Evolutionary conservation across 768 basidiomycete species (phyloP).

Genomic region (Hygrophorus russula): DNA sequence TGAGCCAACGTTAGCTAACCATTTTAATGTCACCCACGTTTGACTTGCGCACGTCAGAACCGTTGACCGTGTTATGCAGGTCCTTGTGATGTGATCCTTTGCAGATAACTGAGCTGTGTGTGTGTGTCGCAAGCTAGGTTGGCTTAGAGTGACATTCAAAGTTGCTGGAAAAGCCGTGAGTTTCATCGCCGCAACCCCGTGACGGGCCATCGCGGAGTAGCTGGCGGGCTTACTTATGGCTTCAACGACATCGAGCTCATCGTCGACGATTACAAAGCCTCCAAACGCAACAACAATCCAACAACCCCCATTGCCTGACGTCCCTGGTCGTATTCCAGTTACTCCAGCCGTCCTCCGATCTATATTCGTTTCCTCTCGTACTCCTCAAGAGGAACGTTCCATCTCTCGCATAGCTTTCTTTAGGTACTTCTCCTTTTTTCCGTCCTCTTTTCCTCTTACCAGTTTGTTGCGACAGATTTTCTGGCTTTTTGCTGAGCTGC

Average conservation of each 20-base stretch:
- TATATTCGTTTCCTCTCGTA: conserved; percentile 80
- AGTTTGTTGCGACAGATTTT: conserved; percentile 38
- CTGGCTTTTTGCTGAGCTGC: conserved; percentile 76
- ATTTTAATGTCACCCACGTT: too few relatives aligned
- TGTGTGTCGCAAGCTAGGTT: background rate
- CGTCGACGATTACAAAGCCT: conserved; percentile 30
- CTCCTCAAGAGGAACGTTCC: conserved; percentile 70
- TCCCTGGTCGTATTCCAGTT: conserved; percentile 61
- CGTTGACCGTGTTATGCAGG: too few relatives aligned
- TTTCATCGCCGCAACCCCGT: too few relatives aligned
- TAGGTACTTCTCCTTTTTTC: conserved; percentile 32
- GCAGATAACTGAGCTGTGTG: background rate
- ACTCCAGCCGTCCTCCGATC: conserved; percentile 73
- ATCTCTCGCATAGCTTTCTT: conserved; percentile 84
- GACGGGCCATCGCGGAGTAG: too few relatives aligned
- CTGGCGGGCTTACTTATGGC: too few relatives aligned
- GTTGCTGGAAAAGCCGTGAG: too few relatives aligned
- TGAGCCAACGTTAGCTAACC: too few relatives aligned
- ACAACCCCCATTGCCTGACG: conserved; percentile 30
- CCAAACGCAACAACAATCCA: conserved; percentile 15
- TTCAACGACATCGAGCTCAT: conserved; percentile 41
- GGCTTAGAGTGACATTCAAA: too few relatives aligned
- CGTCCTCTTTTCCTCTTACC: background rate
- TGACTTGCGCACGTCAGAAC: too few relatives aligned
- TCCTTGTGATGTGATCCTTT: conserved; percentile 1